Evolutionary conservation across 2,329 filamentous ascomycete species (phyloP).

Genomic region (Bertia moriformis): DNA sequence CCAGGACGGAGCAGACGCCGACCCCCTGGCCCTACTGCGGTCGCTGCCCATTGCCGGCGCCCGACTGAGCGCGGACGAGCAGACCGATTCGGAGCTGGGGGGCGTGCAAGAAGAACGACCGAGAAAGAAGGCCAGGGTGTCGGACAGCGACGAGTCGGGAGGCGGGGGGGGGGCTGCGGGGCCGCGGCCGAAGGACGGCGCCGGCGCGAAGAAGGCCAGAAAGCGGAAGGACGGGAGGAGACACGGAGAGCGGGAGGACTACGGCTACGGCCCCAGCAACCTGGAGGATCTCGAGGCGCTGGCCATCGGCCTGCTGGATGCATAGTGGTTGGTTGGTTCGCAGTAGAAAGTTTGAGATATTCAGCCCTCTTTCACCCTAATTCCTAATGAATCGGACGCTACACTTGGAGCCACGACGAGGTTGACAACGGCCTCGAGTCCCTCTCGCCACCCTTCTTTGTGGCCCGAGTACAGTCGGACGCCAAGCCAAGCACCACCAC

Average conservation of each 20-base stretch:
- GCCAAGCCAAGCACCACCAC: too few species aligned
- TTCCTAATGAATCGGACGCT: too few species aligned
- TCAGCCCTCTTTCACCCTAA: too few species aligned
- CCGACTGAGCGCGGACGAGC: constrained; percentile 17
- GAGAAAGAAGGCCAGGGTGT: constrained; percentile 52
- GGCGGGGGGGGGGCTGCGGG: too few species aligned
- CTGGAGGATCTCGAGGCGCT: constrained; percentile 66
- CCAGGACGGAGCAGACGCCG: constrained; percentile 25
- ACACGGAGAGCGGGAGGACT: constrained; percentile 40
- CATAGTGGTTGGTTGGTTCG: neutral
- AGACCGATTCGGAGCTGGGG: constrained; percentile 7
- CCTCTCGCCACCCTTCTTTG: too few species aligned
- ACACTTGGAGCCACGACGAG: too few species aligned
- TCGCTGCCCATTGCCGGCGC: constrained; percentile 41
- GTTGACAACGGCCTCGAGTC: too few species aligned
- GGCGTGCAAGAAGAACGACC: constrained; percentile 24
- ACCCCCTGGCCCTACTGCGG: constrained; percentile 40
- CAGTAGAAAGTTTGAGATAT: too few species aligned
- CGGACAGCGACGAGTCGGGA: constrained; percentile 30
- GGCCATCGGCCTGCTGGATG: constrained; percentile 56
- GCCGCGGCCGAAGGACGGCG: too few species aligned
- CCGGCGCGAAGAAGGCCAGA: too few species aligned
- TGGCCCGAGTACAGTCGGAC: too few species aligned
- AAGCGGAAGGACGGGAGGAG: constrained; percentile 29
- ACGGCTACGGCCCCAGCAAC: constrained; percentile 59